Evolutionary conservation across 164 flowering plant genomes (phyloP).

Genomic region (Liriodendron chinense): DNA sequence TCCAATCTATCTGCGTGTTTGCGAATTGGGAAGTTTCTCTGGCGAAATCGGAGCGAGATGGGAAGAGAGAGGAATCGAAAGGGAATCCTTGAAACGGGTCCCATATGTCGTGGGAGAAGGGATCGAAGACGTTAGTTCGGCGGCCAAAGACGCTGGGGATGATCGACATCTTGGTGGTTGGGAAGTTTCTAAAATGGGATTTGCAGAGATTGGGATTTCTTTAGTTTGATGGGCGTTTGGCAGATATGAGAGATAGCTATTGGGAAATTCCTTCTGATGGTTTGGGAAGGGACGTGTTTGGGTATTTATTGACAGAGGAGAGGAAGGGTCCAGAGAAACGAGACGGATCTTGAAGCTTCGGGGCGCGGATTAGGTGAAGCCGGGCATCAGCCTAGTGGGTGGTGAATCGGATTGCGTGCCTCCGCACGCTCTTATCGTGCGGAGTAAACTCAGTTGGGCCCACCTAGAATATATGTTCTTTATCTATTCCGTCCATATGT

Average conservation of each 20-base stretch:
- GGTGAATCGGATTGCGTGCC: too few species aligned
- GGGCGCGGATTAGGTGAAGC: too few species aligned
- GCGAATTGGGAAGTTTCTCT: constrained; percentile 22
- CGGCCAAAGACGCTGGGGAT: constrained; percentile 15
- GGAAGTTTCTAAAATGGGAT: too few species aligned
- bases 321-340: too few species aligned
- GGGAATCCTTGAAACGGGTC: constrained; percentile 16
- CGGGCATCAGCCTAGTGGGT: too few species aligned
- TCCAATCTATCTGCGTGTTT: constrained; percentile 33
- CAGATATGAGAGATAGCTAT: background rate
- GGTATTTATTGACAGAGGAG: background rate
- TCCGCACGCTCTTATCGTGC: too few species aligned
- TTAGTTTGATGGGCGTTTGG: background rate
- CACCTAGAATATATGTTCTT: too few species aligned
- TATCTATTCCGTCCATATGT: too few species aligned
- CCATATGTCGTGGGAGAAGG: constrained; percentile 17
- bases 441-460: too few species aligned
- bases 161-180: too few species aligned
- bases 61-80: background rate
- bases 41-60: background rate
- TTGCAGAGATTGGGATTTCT: too few species aligned
- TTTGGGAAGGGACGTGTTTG: background rate
- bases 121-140: constrained; percentile 12
- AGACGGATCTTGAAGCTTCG: too few species aligned
- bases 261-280: background rate